Evolutionary conservation across 176 grass and related monocot genomes (phyloP).

Genomic region (Lolium multiflorum): DNA sequence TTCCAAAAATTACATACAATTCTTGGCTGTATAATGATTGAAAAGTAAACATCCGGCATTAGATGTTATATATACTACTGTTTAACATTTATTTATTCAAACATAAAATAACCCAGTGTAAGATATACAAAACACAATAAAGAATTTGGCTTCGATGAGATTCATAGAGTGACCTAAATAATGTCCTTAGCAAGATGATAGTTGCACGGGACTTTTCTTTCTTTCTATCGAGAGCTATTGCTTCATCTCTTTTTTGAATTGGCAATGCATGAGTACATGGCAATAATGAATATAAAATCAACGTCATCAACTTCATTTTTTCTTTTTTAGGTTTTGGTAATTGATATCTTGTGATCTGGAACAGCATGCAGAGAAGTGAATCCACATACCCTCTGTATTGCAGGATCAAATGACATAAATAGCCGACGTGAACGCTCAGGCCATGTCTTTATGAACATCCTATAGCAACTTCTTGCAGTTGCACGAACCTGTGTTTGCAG

Average conservation of each 20-base stretch:
- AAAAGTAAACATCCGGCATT: not conserved
- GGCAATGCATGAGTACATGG: not conserved
- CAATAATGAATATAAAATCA: constrained; percentile 31
- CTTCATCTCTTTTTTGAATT: constrained; percentile 15
- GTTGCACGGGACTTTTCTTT: constrained; percentile 14
- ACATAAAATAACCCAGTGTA: constrained; percentile 23
- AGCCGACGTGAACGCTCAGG: constrained; percentile 71
- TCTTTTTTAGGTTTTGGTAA: constrained; percentile 1
- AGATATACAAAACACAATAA: constrained; percentile 32
- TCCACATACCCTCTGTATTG: constrained; percentile 78
- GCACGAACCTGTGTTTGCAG: constrained; percentile 69
- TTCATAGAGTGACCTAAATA: not conserved
- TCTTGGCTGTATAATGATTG: constrained; percentile 13
- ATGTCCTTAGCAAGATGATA: constrained; percentile 15
- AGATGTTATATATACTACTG: constrained; percentile 1
- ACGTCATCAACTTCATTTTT: not conserved
- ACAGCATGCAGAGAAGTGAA: constrained; percentile 34
- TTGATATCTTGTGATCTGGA: constrained; percentile 6
- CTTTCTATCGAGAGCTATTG: constrained; percentile 17
- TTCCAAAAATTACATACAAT: constrained; percentile 28
- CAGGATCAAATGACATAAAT: constrained; percentile 87
- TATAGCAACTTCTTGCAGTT: constrained; percentile 78
- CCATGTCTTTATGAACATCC: constrained; percentile 91
- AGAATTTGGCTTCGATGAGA: constrained; percentile 20
- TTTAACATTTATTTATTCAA: constrained; percentile 29